phyloP scores from a whole-genome alignment of 768 basidiomycete species.

The Clitopilus passeckerianus region DNA sequence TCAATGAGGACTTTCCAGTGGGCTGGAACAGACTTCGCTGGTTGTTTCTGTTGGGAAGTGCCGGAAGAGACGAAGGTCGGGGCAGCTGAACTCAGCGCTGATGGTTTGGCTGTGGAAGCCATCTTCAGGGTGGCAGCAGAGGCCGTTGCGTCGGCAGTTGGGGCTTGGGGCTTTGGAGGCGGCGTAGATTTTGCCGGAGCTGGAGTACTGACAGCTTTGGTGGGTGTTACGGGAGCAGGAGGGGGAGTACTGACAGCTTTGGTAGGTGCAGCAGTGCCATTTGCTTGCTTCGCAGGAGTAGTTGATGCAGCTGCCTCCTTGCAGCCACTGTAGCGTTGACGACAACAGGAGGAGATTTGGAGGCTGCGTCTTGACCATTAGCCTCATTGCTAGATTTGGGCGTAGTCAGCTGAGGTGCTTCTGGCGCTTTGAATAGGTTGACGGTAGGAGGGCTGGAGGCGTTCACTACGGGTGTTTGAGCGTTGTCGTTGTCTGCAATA shows the following conservation, averaged over 20 bases:
- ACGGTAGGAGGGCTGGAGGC: too few species aligned
- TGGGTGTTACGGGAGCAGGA: too few species aligned
- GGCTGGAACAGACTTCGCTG: not conserved
- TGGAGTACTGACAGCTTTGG: not conserved
- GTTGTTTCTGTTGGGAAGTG: not conserved
- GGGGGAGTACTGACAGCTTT: too few species aligned
- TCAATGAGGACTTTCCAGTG: slow-evolving; percentile 1
- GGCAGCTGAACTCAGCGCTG: not conserved
- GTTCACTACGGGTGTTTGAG: too few species aligned
- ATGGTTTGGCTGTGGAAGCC: not conserved
- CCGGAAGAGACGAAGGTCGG: not conserved
- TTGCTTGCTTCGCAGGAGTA: not conserved
- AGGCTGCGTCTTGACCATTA: not conserved
- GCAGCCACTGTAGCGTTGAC: not conserved
- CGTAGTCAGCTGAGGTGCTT: not conserved
- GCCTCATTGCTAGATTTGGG: not conserved
- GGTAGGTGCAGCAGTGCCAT: not conserved
- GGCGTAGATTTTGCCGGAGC: not conserved
- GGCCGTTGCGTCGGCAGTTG: not conserved
- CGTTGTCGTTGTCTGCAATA: not conserved
- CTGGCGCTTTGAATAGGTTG: too few species aligned
- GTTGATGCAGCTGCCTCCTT: too few species aligned
- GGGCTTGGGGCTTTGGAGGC: not conserved
- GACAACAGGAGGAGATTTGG: not conserved
- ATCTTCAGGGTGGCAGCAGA: not conserved